A percentile compares a stretch with the other conserved stretches of the same genome.
Conservation (phyloP, 2,329 filamentous ascomycete genomes). For the Penicillium sp. region DNA sequence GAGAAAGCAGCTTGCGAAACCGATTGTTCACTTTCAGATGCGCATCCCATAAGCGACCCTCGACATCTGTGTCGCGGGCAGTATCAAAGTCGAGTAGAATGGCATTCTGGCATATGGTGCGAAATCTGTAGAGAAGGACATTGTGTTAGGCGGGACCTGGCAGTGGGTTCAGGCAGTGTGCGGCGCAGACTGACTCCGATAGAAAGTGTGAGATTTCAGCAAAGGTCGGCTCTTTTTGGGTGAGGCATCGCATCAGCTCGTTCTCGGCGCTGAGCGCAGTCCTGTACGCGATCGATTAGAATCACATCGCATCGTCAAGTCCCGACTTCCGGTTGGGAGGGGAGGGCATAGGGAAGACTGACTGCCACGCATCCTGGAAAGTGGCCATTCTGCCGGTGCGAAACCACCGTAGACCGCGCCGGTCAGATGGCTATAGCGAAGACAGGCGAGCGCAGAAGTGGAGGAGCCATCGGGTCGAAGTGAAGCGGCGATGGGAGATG, state of each 20-base stretch:
- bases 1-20: conserved; percentile 72
- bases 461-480: conserved; percentile 57
- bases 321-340: conserved; percentile 3
- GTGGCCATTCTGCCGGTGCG: conserved; percentile 46
- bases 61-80: conserved; percentile 63
- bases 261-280: conserved; percentile 52
- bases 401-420: conserved; percentile 56
- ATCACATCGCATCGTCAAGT: neutral
- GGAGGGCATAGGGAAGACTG: conserved; percentile 31
- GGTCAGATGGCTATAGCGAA: conserved; percentile 63
- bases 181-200: conserved; percentile 38
- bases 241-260: conserved; percentile 53
- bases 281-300: conserved; percentile 29
- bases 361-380: conserved; percentile 59
- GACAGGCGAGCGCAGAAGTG: conserved; percentile 52
- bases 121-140: conserved; percentile 57
- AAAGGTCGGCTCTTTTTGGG: conserved; percentile 54
- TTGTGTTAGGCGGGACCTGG: neutral
- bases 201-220: conserved; percentile 54
- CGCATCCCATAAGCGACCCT: conserved; percentile 75
- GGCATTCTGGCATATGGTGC: conserved; percentile 70
- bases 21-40: conserved; percentile 78
- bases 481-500: conserved; percentile 17
- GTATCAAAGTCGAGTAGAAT: conserved; percentile 67
- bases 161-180: neutral